Base-by-base conservation (phyloP, 495 filamentous ascomycete species). In the Aspergillus coremiiformis region DNA sequence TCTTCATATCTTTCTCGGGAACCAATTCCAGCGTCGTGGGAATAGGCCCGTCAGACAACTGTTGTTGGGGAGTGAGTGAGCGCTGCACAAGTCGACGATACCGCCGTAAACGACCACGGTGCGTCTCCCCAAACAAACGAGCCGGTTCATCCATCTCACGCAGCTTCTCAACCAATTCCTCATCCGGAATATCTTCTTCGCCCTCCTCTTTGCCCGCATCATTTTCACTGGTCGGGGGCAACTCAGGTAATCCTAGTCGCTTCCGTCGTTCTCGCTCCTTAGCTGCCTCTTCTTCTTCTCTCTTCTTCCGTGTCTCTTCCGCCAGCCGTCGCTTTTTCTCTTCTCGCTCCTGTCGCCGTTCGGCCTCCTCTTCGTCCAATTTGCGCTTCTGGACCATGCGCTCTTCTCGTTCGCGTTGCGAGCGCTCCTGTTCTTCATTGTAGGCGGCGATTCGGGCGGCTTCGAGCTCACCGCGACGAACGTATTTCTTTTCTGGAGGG, bases 391-490 rank as follows among this genome's bases (percentile, higher is more conserved):
- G 78, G 8, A 77, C 74, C 0, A 79, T 72, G 30, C 79, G 81
- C 27, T 83, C 81, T 44, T 84, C 79, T 39, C 87, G 85, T 55
- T 84, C 83, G 17, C 70, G 75, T 32, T 85, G 84, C 47, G 87
- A 72, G 1, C 75, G 75, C 35, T 78, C 76, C 65, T 96, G 90
- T 55, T 92, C 86, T 30, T 84, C 82, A 7, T 82, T 75, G 75
- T 98, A 97, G 57, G 84, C 80, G 29, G 84, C 83, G 59, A 86
- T 67, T 47, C 93, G 89, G 54, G 85, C 81, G 49, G 87, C 84
- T 78, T 97, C 93, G 54, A 87, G 59, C 50, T 98, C 92, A 55
- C 85, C 81, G 64, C 90, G 88, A 57, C 88, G 90, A 61, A 90
- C 70, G 69, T 90, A 97, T 71, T 93, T 96, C 58, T 87, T 89